Percentiles rank a stretch among this genome's conserved stretches.
phyloP scores from a whole-genome alignment of 176 grass and related monocot species.

The Oryza australiensis region DNA sequence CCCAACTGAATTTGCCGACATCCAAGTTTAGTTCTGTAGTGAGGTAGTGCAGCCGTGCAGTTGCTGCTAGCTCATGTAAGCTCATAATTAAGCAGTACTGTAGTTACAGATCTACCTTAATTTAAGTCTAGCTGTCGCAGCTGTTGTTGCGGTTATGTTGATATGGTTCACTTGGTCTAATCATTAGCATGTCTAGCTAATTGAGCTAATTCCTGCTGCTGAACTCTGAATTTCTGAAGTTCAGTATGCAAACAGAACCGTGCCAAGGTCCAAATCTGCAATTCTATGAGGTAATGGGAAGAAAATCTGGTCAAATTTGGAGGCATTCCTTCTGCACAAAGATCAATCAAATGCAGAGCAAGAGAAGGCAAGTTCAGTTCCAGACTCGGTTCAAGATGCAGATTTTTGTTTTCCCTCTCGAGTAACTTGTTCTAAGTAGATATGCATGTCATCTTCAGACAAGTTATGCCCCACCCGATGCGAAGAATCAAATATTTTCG shows the following conservation, averaged over 20 bases:
- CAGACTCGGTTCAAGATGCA: neutral
- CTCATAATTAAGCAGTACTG: neutral
- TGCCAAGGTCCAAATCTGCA: neutral
- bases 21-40: conserved; percentile 28
- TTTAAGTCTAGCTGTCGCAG: neutral
- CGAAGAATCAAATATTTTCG: conserved; percentile 39
- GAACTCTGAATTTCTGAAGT: neutral
- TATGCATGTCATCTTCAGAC: conserved; percentile 2
- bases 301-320: neutral
- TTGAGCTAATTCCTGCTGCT: neutral
- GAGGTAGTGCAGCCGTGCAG: conserved; percentile 5
- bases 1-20: conserved; percentile 31
- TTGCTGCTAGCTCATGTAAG: conserved; percentile 32
- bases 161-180: neutral
- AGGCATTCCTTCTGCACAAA: neutral
- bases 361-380: neutral
- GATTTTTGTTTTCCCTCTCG: neutral
- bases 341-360: conserved; percentile 3
- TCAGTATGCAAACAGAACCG: neutral
- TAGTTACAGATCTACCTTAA: neutral
- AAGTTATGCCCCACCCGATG: conserved; percentile 29
- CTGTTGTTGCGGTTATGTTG: neutral
- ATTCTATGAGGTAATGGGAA: neutral
- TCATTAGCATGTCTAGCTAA: neutral
- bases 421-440: neutral